Base-by-base conservation (phyloP, 257 asterid species). In the Capsicum rhomboideum region DNA sequence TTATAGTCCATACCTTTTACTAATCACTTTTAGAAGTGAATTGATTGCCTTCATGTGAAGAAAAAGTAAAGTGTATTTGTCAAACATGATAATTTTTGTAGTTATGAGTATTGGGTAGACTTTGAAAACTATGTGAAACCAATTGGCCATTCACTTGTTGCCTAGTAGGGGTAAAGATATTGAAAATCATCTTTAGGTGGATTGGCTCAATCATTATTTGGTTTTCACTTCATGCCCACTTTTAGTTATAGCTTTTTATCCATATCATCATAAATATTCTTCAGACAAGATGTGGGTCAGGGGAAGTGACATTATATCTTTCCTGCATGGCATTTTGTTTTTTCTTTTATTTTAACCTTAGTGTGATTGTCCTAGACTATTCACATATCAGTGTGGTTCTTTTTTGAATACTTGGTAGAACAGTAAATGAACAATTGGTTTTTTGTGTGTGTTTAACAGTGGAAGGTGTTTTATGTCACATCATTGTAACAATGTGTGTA, bases 191-290 rank as follows among this genome's bases (percentile, higher is more conserved):
- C 54, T 82, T 77, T 54, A 40, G 82, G 82, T 68, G 87, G 83
- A 72, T 29, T 46, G 84, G 83, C 53, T 85, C 55, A 18, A 71
- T 80, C 84, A 46, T 63, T 78, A 83, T 87, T 80, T 79, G 49
- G 61, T 79, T 84, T 68, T 49, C 83, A 82, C 78, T 53, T 79
- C 82, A 72, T 63, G 55, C 28, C 69, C 83, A 80, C 71, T 40
- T 87, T 50, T 79, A 74, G 42, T 28, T 10, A 26, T 81, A 63
- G 49, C 84, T 85, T 75, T 55, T 85, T 71, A 75, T 85, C 67
- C 85, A 83, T 71, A 29, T 50, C 80, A 86, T 88, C 82, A 69
- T 67, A 53, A 81, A 13, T 82, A 79, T 68, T 86, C 74, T 29
- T 40, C 29, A 54, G 59, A 52, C 82, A 75, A 75, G 23, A 4